Percentiles rank a stretch among this genome's conserved stretches.
Evolutionary conservation across 2,329 filamentous ascomycete species (phyloP).

Genomic region (Spiromastix sp.): DNA sequence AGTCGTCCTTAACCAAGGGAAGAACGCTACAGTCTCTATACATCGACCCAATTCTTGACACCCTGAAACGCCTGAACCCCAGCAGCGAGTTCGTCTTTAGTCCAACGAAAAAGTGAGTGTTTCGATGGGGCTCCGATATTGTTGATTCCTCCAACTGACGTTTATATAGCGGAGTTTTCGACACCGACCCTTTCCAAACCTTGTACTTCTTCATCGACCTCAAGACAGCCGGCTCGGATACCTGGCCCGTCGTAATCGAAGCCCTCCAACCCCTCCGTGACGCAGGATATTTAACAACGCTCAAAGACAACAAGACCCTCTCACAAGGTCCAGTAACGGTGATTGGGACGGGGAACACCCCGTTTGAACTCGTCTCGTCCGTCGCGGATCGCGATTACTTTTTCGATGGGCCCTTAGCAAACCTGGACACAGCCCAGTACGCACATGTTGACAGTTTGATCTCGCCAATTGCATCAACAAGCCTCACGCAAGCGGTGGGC

Average conservation of each 20-base stretch:
- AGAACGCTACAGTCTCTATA: conserved; percentile 50
- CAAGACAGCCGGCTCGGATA: conserved; percentile 47
- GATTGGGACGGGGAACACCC: conserved; percentile 51
- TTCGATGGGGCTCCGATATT: too few species aligned
- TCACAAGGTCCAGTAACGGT: conserved; percentile 46
- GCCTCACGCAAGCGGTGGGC: conserved; percentile 37
- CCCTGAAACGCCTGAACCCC: conserved; percentile 48
- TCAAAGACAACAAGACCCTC: conserved; percentile 36
- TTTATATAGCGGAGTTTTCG: conserved; percentile 51
- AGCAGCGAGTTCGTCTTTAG: conserved; percentile 37
- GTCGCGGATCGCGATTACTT: conserved; percentile 45
- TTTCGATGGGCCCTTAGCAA: conserved; percentile 47
- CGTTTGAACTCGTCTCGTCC: conserved; percentile 37
- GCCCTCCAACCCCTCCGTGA: conserved; percentile 48
- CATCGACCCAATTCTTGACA: conserved; percentile 48
- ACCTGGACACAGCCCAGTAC: conserved; percentile 30
- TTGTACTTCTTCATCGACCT: conserved; percentile 56
- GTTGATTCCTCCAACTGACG: too few species aligned
- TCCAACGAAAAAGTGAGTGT: conserved; percentile 39
- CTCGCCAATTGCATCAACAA: conserved; percentile 45
- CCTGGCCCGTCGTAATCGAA: conserved; percentile 46
- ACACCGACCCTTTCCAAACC: conserved; percentile 45
- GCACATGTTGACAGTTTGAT: conserved; percentile 38
- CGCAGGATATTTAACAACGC: conserved; percentile 43
- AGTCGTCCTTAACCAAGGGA: conserved; percentile 39